phyloP scores from a whole-genome alignment of 352 stramenopile species.

The Globisporangium rhizosaccharum region DNA sequence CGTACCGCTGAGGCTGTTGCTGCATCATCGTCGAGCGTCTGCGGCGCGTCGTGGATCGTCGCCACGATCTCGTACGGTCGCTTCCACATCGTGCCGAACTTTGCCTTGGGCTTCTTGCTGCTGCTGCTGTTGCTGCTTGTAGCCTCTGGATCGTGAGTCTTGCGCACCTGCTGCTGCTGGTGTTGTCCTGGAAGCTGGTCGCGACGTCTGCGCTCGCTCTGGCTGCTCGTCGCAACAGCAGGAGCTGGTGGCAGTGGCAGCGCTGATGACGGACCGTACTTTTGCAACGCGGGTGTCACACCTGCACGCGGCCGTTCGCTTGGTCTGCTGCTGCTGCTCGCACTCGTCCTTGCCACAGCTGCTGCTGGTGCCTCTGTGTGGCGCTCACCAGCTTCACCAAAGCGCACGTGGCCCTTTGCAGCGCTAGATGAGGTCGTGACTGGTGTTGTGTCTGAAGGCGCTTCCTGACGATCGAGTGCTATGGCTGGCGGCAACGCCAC shows the following conservation, averaged over 20 bases:
- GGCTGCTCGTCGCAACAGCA: not conserved
- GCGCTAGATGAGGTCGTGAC: slow-evolving; percentile 8
- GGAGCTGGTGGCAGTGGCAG: not conserved
- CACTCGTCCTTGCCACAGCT: not conserved
- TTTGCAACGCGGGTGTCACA: slow-evolving; percentile 30
- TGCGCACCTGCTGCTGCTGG: not conserved
- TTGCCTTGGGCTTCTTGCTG: slow-evolving; percentile 16
- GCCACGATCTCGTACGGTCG: slow-evolving; percentile 74
- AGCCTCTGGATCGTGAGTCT: not conserved
- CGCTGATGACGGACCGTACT: slow-evolving; percentile 44
- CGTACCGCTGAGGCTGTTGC: not conserved
- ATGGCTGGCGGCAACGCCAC: not conserved
- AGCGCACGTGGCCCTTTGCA: slow-evolving; percentile 31
- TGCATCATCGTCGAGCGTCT: not conserved
- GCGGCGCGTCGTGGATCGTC: slow-evolving; percentile 38
- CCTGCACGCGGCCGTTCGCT: not conserved
- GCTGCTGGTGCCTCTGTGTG: not conserved
- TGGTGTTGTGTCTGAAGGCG: not conserved
- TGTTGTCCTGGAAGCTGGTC: not conserved
- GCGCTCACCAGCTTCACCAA: slow-evolving; percentile 28
- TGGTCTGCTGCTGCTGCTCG: too few relatives aligned
- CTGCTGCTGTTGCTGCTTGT: not conserved
- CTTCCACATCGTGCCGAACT: slow-evolving; percentile 60
- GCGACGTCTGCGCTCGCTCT: not conserved
- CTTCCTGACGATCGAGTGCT: not conserved